Conservation (phyloP, 2,329 filamentous ascomycete genomes). For the Fusarium sp. region DNA sequence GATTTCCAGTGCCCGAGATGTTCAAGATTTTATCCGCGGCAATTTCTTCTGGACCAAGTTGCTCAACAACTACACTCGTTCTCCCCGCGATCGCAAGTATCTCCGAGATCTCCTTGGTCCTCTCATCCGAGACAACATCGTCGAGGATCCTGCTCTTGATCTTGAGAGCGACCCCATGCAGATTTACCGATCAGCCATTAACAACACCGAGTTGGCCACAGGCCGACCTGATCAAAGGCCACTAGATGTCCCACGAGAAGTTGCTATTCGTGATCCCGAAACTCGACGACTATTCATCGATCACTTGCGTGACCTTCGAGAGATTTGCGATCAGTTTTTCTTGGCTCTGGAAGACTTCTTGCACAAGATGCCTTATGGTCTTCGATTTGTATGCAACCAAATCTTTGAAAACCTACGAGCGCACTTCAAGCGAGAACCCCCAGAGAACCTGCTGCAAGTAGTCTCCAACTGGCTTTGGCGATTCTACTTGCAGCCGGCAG, state of each 20-base stretch:
- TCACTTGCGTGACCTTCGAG: slow-evolving; percentile 90
- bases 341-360: slow-evolving; percentile 82
- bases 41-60: slow-evolving; percentile 95
- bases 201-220: slow-evolving; percentile 95
- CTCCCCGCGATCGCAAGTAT: slow-evolving; percentile 91
- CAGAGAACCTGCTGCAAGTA: slow-evolving; percentile 80
- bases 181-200: slow-evolving; percentile 94
- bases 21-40: slow-evolving; percentile 88
- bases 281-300: slow-evolving; percentile 93
- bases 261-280: slow-evolving; percentile 95
- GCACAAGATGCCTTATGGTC: slow-evolving; percentile 90
- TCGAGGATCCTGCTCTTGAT: slow-evolving; percentile 90
- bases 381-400: slow-evolving; percentile 88
- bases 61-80: slow-evolving; percentile 86
- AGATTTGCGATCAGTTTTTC: slow-evolving; percentile 94
- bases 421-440: slow-evolving; percentile 83
- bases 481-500: slow-evolving; percentile 89
- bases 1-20: slow-evolving; percentile 74
- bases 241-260: slow-evolving; percentile 86
- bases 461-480: slow-evolving; percentile 95
- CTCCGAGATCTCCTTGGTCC: slow-evolving; percentile 86
- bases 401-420: slow-evolving; percentile 81
- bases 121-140: slow-evolving; percentile 88
- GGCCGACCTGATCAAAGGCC: slow-evolving; percentile 83
- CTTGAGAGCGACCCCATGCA: slow-evolving; percentile 97